Evolutionary conservation across 805 yeast species (phyloP).

Genomic region (Wickerhamiella brachini): DNA sequence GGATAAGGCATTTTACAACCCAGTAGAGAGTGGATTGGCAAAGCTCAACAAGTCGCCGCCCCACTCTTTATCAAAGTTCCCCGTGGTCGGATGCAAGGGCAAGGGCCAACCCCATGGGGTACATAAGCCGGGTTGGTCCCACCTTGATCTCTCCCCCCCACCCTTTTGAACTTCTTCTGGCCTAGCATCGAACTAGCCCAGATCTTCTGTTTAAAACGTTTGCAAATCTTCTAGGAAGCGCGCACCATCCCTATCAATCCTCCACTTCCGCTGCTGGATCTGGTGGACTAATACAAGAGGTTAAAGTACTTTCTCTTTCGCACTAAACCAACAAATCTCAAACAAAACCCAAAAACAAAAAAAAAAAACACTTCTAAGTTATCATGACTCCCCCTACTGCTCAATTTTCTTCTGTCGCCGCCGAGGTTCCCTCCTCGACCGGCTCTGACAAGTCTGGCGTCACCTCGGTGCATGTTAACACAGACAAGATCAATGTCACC

Average conservation of each 20-base stretch:
- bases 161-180: slow-evolving; percentile 1
- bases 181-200: slow-evolving; percentile 2
- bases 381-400: slow-evolving; percentile 17
- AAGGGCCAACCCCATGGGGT: not conserved
- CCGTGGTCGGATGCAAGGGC: not conserved
- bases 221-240: slow-evolving; percentile 29
- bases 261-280: slow-evolving; percentile 31
- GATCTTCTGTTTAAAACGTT: slow-evolving; percentile 23
- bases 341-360: slow-evolving; percentile 2
- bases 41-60: not conserved
- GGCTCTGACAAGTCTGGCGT: slow-evolving; percentile 26
- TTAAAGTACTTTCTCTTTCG: slow-evolving; percentile 27
- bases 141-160: not conserved
- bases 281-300: slow-evolving; percentile 34
- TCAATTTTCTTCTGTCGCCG: slow-evolving; percentile 3
- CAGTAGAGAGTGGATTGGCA: not conserved
- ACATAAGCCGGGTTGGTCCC: not conserved
- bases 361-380: slow-evolving; percentile 2
- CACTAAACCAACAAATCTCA: slow-evolving; percentile 20
- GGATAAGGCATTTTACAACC: no score
- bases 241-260: slow-evolving; percentile 31
- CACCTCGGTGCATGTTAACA: slow-evolving; percentile 39
- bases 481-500: slow-evolving; percentile 38
- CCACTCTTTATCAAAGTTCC: not conserved
- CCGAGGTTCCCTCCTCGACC: slow-evolving; percentile 18